Evolutionary conservation across 257 asterid species (phyloP), one percentile per base, ranked within the genome.

Genomic region (Misopates orontium): DNA sequence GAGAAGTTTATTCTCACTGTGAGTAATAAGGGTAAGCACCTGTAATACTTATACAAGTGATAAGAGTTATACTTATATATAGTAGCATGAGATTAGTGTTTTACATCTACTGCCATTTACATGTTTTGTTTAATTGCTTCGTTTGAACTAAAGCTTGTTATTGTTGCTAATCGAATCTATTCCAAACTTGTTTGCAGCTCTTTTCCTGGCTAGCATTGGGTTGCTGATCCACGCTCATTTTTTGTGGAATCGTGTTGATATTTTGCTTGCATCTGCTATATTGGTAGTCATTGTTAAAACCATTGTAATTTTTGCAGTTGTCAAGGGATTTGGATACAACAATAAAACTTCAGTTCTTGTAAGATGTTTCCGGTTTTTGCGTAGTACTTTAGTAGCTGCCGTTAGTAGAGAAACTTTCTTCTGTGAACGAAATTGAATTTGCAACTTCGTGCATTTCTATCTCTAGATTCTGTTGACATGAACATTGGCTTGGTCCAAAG

Each of bases 131-230:
- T 65, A 55, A 56, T 16, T 64, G 60, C 49, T 47, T 24, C 63
- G 63, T 78, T 53, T 73, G 72, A 67, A 56, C 50, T 57, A 64
- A 18, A 36, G 19, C 53, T 69, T 74, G 69, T 31, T 56, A 47
- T 39, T 72, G 51, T 42, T 73, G 61, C 87, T 90, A 97, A 96
- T 93, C 59, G 99, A 93, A 75, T 96, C 99, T 58, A 88, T 90
- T 45, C 95, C 97, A 44, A 94, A 94, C 80, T 74, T 94, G 83
- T 94, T 90, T 82, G 99, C 99, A 16, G 99, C 99, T 69, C 96
- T 94, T 80, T 94, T 94, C 84, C 87, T 94, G 66, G 85, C 99
- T 66, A 94, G 97, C 83, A 94, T 90, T 24, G 99, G 99, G 82
- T 88, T 94, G 99, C 90, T 90, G 84, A 90, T 94, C 77, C 97